Conservation (phyloP, 495 filamentous ascomycete species). For the Echria macrotheca region DNA sequence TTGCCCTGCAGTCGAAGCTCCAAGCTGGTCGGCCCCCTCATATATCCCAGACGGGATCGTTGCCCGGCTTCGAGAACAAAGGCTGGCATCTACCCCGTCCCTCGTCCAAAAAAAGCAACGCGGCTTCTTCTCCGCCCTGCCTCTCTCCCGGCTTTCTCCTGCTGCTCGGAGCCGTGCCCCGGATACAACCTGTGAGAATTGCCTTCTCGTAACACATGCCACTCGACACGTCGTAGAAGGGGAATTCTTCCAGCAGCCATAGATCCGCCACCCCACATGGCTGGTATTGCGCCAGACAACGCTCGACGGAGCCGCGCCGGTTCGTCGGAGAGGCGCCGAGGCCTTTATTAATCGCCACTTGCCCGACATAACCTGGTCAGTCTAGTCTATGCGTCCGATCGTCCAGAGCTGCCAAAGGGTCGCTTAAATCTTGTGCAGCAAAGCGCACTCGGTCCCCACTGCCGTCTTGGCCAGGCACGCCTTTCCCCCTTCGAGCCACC, state of each 20-base stretch:
- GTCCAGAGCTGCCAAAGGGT: neutral
- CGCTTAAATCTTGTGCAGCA: conserved; percentile 7
- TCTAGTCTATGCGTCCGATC: conserved; percentile 5
- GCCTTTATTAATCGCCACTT: neutral
- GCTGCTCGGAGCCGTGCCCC: conserved; percentile 1
- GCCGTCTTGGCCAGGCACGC: neutral
- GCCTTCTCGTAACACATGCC: no score
- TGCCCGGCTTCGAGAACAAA: conserved; percentile 13
- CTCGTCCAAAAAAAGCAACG: neutral
- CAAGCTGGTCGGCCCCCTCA: conserved; percentile 5
- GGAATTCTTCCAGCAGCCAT: no score
- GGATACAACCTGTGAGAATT: neutral
- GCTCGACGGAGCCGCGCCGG: conserved; percentile 3
- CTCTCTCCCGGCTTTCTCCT: neutral
- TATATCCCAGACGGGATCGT: conserved; percentile 18
- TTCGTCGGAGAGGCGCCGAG: conserved; percentile 10
- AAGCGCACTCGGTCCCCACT: neutral
- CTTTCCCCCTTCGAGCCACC: neutral
- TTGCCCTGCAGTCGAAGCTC: conserved; percentile 1
- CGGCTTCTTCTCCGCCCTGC: neutral
- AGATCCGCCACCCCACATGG: no score
- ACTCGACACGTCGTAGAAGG: no score
- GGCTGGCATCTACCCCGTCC: neutral
- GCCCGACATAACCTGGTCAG: conserved; percentile 20
- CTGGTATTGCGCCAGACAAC: no score